Percentiles rank a stretch among this genome's conserved stretches.
Conservation (phyloP, 306 rosid species). For the Vigna nakashimae region DNA sequence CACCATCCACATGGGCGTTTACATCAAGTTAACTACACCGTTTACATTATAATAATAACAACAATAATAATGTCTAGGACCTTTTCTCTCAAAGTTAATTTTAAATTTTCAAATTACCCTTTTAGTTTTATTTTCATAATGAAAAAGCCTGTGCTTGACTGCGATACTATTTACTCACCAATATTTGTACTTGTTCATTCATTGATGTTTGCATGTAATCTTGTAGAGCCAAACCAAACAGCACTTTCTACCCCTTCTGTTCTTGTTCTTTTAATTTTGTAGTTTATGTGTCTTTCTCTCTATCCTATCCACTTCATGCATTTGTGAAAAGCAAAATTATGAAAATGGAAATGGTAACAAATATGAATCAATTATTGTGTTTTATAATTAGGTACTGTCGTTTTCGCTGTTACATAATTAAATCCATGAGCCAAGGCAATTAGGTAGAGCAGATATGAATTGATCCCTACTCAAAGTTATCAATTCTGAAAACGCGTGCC, state of each 20-base stretch:
- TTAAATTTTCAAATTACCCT: too few relatives aligned
- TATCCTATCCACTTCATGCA: background rate
- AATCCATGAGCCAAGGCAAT: slow-evolving; percentile 49
- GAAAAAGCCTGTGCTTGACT: too few relatives aligned
- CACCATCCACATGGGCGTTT: slow-evolving; percentile 87
- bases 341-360: slow-evolving; percentile 37
- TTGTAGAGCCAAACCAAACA: too few relatives aligned
- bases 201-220: slow-evolving; percentile 42
- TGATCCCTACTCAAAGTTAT: slow-evolving; percentile 62
- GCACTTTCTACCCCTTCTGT: too few relatives aligned
- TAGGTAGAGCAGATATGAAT: slow-evolving; percentile 74
- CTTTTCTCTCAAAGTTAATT: too few relatives aligned
- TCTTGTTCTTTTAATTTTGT: background rate
- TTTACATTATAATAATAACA: slow-evolving; percentile 5
- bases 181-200: background rate
- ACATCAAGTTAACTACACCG: slow-evolving; percentile 52
- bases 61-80: too few relatives aligned
- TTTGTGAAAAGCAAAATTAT: background rate
- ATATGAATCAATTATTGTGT: slow-evolving; percentile 22
- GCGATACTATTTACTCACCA: background rate
- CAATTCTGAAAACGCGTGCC: slow-evolving; percentile 42
- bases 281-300: background rate
- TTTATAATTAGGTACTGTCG: slow-evolving; percentile 40
- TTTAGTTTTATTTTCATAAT: too few relatives aligned
- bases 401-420: slow-evolving; percentile 40